Percentiles rank a stretch among this genome's conserved stretches.
These are phyloP conservation scores for Hirsutella thompsonii DNA, from an alignment of 2,329 filamentous ascomycete species.

Conservation along the genomic window DNA sequence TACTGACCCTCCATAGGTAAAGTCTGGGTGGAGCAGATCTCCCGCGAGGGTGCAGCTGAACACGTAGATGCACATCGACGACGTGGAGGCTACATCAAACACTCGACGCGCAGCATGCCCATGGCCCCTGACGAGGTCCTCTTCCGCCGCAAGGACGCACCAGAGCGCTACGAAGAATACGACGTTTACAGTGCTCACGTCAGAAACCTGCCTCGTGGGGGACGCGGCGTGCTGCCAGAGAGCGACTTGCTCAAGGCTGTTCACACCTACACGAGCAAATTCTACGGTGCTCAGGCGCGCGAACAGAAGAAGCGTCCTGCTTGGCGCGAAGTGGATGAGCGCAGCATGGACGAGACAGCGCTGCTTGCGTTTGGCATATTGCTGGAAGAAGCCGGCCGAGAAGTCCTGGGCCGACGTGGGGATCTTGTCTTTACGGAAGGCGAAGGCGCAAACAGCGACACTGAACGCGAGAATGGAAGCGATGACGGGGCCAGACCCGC, in stretches of 20 bases:
- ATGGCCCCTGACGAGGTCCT: slow-evolving; percentile 59
- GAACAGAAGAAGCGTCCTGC: slow-evolving; percentile 1
- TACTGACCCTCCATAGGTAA: slow-evolving; percentile 17
- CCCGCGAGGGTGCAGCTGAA: slow-evolving; percentile 7
- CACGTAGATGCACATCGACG: not conserved
- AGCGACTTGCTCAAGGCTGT: slow-evolving; percentile 57
- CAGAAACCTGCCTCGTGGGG: slow-evolving; percentile 32
- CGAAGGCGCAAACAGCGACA: slow-evolving; percentile 6
- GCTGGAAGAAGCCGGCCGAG: slow-evolving; percentile 55
- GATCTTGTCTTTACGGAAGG: slow-evolving; percentile 61
- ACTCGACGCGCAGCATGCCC: slow-evolving; percentile 14
- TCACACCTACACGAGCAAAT: slow-evolving; percentile 55
- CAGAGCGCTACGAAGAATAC: slow-evolving; percentile 53
- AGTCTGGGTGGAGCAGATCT: slow-evolving; percentile 12
- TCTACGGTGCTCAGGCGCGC: slow-evolving; percentile 37
- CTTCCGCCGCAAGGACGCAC: slow-evolving; percentile 52
- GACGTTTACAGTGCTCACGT: slow-evolving; percentile 60
- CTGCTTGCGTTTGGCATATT: slow-evolving; percentile 63
- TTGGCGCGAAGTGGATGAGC: slow-evolving; percentile 27
- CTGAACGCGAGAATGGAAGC: slow-evolving; percentile 6
- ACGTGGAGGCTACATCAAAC: slow-evolving; percentile 6
- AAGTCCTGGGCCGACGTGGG: slow-evolving; percentile 49
- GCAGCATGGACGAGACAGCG: slow-evolving; percentile 67
- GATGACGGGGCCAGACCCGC: slow-evolving; percentile 1
- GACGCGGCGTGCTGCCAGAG: slow-evolving; percentile 43